Evolutionary conservation across 768 basidiomycete species (phyloP).

Genomic region (Cyclocybe cylindracea): DNA sequence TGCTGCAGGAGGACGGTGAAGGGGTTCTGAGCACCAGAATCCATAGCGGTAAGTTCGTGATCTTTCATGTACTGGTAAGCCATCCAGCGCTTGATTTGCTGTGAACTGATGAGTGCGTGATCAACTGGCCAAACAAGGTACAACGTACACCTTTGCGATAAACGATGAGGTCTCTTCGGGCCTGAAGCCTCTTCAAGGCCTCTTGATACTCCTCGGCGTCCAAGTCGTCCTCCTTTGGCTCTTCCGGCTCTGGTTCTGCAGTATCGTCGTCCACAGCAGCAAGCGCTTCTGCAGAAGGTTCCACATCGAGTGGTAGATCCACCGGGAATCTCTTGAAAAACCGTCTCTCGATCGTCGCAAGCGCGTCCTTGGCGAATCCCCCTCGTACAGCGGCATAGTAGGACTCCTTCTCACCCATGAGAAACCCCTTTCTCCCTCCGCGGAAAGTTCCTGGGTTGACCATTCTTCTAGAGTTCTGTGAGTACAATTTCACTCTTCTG

Average conservation of each 20-base stretch:
- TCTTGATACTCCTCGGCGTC: slow-evolving; percentile 1
- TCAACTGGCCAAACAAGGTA: neutral
- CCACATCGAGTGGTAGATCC: neutral
- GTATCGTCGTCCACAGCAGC: slow-evolving; percentile 4
- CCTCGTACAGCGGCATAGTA: slow-evolving; percentile 1
- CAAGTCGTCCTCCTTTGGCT: neutral
- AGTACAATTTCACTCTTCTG: no score
- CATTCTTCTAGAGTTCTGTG: neutral
- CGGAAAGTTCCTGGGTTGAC: slow-evolving; percentile 2
- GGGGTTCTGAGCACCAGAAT: slow-evolving; percentile 3
- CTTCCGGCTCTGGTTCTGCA: slow-evolving; percentile 7
- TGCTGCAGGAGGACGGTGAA: slow-evolving; percentile 2
- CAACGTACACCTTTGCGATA: slow-evolving; percentile 5
- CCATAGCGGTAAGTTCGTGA: slow-evolving; percentile 5
- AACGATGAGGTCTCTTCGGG: neutral
- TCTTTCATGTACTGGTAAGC: slow-evolving; percentile 15
- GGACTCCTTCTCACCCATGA: neutral
- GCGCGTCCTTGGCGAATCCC: neutral
- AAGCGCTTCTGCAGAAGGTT: slow-evolving; percentile 4
- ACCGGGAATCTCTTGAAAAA: slow-evolving; percentile 10
- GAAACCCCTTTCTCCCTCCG: neutral
- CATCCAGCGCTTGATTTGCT: slow-evolving; percentile 20
- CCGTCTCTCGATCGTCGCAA: slow-evolving; percentile 1
- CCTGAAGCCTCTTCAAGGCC: neutral
- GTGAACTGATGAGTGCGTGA: neutral